phyloP scores from a whole-genome alignment of 2,329 filamentous ascomycete species.

The Xylaria sp. region DNA sequence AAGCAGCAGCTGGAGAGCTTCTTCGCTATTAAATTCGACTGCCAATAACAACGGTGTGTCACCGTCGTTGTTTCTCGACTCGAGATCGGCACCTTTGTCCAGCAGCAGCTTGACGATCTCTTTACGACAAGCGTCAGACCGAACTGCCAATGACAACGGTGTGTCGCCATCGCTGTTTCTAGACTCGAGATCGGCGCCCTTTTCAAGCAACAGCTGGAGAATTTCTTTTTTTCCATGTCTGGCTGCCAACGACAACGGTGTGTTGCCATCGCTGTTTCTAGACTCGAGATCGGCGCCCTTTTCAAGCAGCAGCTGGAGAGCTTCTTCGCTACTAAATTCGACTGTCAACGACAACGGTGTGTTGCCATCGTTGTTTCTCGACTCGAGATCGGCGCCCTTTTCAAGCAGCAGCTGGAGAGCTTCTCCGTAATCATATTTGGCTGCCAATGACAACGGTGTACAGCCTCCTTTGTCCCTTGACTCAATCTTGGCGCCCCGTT shows the following conservation, averaged over 20 bases:
- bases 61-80: not conserved
- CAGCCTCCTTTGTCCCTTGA: not conserved
- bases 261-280: not conserved
- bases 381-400: not conserved
- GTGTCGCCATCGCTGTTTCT: not conserved
- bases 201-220: not conserved
- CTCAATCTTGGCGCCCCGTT: not conserved
- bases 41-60: not conserved
- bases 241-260: constrained; percentile 1
- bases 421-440: not conserved
- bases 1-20: too few species aligned
- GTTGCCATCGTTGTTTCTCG: not conserved
- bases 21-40: too few species aligned
- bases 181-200: not conserved
- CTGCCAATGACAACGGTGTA: not conserved
- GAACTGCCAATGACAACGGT: not conserved
- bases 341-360: not conserved
- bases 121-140: not conserved
- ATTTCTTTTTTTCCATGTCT: too few species aligned
- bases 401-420: not conserved
- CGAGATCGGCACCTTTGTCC: not conserved
- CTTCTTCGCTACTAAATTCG: not conserved
- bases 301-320: not conserved
- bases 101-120: not conserved
- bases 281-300: not conserved